Evolutionary conservation across 2,329 filamentous ascomycete genomes (phyloP), one percentile per base, ranked within the genome.

Genomic region (Penicillium sp.): DNA sequence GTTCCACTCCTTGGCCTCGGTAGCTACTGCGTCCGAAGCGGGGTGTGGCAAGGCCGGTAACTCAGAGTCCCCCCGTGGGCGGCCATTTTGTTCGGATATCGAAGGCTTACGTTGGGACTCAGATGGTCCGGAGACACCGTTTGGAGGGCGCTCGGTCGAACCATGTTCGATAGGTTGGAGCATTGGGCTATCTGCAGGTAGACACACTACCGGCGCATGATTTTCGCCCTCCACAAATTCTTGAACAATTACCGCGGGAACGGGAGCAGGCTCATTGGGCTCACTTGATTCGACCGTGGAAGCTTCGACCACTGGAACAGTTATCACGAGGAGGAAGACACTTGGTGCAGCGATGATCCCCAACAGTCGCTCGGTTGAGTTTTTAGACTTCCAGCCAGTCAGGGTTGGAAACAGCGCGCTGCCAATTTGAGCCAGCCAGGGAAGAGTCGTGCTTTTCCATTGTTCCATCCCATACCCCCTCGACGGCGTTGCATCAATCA

Each of bases 311-410:
- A 98, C 90, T 0, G 94, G 93, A 4, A 98, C 69, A 0, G 93
- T 98, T 40, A 93, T 82, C 0, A 91, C 91, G 4, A 98, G 76
- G 2, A 97, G 72, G 53, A 98, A 88, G 34, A 98, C 89, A 58
- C 86, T 94, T 1, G 90, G 88, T n/a, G 89, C 84, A 6, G 90
- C 90, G 34, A 94, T 77, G 9, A 93, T 60, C 37, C 89, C 91
- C 41, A 96, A 73, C 39, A 90, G 71, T 62, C 87, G 90, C 59
- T 91, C 90, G 82, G 84, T 89, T n/a, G 85, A 68, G n/a, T 76
- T 82, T 69, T 96, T 97, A 27, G 86, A 81, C 38, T 70, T 74
- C 89, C 91, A 98, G 26, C 79, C 83, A 54, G 83, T 84, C 28
- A 98, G 70, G 0, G 91, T 96, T 1, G 93, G 93, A 57, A 97